Evolutionary conservation across 2,329 filamentous ascomycete genomes (phyloP).

Genomic region (Aspergillus intermedius): DNA sequence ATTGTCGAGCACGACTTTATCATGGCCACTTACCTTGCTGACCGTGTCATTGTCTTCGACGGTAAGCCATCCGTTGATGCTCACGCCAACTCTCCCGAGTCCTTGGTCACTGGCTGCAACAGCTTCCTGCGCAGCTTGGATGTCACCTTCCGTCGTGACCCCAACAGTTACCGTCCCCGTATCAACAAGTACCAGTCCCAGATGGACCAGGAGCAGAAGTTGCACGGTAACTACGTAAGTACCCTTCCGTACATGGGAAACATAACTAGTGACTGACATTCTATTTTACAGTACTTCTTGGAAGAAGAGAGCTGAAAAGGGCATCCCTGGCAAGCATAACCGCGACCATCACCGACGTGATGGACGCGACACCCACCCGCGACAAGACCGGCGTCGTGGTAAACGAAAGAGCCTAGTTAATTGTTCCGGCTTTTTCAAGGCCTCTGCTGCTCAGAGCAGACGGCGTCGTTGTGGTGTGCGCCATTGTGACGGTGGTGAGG

Average conservation of each 20-base stretch:
- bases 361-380: constrained; percentile 31
- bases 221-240: constrained; percentile 75
- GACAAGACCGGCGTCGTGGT: constrained; percentile 25
- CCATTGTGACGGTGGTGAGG: constrained; percentile 51
- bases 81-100: constrained; percentile 84
- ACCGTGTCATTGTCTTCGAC: constrained; percentile 98
- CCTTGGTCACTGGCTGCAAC: constrained; percentile 92
- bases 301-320: constrained; percentile 74
- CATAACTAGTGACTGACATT: not conserved
- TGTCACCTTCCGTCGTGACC: constrained; percentile 97
- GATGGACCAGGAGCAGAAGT: constrained; percentile 96
- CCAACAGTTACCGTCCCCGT: constrained; percentile 89
- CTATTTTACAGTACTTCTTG: constrained; percentile 74
- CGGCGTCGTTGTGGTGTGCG: constrained; percentile 23
- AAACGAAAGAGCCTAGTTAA: constrained; percentile 29
- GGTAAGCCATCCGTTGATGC: constrained; percentile 83
- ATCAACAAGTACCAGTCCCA: constrained; percentile 98
- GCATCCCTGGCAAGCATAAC: constrained; percentile 42
- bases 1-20: constrained; percentile 99
- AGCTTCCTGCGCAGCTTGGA: constrained; percentile 92
- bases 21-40: constrained; percentile 78
- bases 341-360: constrained; percentile 31
- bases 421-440: constrained; percentile 40
- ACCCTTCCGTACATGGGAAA: not conserved
- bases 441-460: constrained; percentile 25